Conservation (phyloP, 2,329 filamentous ascomycete species). For the Alternaria gaisen region DNA sequence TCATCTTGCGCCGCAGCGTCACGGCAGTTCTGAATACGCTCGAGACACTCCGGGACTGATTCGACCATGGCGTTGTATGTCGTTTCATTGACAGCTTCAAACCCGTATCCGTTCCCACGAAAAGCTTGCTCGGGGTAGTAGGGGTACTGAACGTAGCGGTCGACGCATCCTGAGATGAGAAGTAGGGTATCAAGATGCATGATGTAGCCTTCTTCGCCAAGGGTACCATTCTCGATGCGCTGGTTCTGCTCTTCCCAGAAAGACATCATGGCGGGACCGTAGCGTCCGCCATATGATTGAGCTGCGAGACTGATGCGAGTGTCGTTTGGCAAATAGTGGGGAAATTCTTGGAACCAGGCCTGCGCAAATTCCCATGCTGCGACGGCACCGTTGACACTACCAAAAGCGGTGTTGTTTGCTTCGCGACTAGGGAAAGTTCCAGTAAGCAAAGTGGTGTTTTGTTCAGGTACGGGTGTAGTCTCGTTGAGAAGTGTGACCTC, state of each 20-base stretch:
- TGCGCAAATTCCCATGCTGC: conserved; percentile 33
- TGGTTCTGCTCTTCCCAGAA: conserved; percentile 28
- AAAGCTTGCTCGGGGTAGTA: conserved; percentile 25
- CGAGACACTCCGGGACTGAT: conserved; percentile 24
- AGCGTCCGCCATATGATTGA: conserved; percentile 26
- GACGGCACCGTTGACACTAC: conserved; percentile 28
- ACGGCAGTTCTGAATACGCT: conserved; percentile 25
- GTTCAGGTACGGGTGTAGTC: conserved; percentile 22
- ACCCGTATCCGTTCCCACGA: conserved; percentile 17
- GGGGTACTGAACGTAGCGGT: conserved; percentile 20
- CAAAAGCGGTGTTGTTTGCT: conserved; percentile 28
- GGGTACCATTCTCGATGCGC: conserved; percentile 20
- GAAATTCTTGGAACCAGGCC: conserved; percentile 34
- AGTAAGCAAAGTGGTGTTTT: conserved; percentile 29
- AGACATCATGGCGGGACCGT: conserved; percentile 24
- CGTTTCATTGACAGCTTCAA: conserved; percentile 24
- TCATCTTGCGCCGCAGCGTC: conserved; percentile 22
- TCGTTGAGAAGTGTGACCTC: conserved; percentile 23
- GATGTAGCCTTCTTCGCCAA: conserved; percentile 15
- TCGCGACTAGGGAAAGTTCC: conserved; percentile 28
- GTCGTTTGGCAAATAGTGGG: conserved; percentile 30
- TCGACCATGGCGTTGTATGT: conserved; percentile 28
- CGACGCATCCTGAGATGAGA: conserved; percentile 21
- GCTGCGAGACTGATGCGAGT: conserved; percentile 30
- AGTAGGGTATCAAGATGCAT: conserved; percentile 22